Evolutionary conservation across 2,329 filamentous ascomycete species (phyloP).

Genomic region (Colletotrichum sp.): DNA sequence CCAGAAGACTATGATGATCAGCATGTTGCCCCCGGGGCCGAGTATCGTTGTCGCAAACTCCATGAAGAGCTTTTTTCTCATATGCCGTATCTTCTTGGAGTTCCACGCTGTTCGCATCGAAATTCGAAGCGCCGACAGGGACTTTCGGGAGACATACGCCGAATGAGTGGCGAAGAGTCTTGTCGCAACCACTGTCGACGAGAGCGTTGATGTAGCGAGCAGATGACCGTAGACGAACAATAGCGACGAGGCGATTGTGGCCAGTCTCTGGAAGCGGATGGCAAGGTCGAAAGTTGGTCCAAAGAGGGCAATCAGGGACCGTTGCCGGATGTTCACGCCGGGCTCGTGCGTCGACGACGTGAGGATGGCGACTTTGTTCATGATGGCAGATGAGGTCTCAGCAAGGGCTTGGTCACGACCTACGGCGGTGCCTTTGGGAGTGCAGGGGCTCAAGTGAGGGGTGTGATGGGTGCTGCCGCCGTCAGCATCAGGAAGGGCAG

Average conservation of each 20-base stretch:
- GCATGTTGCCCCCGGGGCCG: constrained; percentile 51
- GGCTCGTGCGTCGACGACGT: constrained; percentile 42
- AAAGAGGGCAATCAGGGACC: constrained; percentile 36
- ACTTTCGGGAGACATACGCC: constrained; percentile 29
- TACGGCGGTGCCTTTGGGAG: neutral
- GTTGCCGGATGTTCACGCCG: constrained; percentile 30
- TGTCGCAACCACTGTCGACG: constrained; percentile 30
- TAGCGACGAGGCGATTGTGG: constrained; percentile 35
- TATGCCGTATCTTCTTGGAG: constrained; percentile 34
- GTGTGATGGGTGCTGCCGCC: neutral
- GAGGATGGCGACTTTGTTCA: constrained; percentile 43
- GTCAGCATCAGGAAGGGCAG: neutral
- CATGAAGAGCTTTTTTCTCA: constrained; percentile 53
- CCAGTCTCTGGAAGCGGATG: constrained; percentile 37
- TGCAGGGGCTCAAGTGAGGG: neutral
- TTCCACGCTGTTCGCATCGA: constrained; percentile 37
- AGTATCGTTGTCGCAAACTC: constrained; percentile 59
- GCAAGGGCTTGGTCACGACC: constrained; percentile 13
- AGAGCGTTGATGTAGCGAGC: constrained; percentile 32
- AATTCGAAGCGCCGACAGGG: constrained; percentile 17
- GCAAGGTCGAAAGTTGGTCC: constrained; percentile 38
- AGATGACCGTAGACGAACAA: constrained; percentile 35
- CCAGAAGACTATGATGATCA: constrained; percentile 61
- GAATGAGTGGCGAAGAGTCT: constrained; percentile 33
- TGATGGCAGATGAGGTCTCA: constrained; percentile 23